Base-by-base conservation (phyloP, 108 stramenopile genomes). In the Fistulifera pelliculosa region DNA sequence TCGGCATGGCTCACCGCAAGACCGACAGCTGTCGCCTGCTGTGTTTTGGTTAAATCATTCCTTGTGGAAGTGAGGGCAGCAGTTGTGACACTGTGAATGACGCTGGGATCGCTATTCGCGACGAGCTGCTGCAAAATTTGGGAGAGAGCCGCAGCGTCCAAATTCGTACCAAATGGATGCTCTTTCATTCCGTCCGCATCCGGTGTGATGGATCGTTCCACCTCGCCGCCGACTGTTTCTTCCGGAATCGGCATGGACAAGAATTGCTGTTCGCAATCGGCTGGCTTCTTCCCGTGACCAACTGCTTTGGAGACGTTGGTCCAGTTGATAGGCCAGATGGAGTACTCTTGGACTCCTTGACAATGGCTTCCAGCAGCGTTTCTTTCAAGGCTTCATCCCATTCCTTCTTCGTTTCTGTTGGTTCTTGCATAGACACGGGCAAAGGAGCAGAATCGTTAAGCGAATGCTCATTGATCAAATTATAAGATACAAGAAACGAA, bases 391-490 rank as follows among this genome's bases (percentile, higher is more conserved):
- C n/a, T 49, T 60, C 57, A 11, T 35, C 48, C 65, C 65, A 60
- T 38, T 14, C 21, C 38, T 58, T 39, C 49, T 52, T 38, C 1
- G 31, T 19, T 22, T 59, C 53, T 44, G 50, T 49, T 8, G 31
- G 31, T 10, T 75, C 72, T 49, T 76, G 80, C 41, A 87, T 59
- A 18, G 62, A 54, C 1, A 61, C 48, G 17, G 85, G 73, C 27
- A 76, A 78, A 0, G 90, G 90, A 1, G 86, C 74, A 6, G 81
- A 78, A 71, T 92, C 90, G 35, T 86, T 86, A 14, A 83, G 57
- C 5, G 65, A 66, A 45, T 70, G 78, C 28, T 56, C 61, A 59
- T 92, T 92, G 52, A 92, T 79, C 13, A 83, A 68, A 13, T 81
- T 71, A 67, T 68, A 81, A 48, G 72, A 54, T 15, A 59, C 66